Base-by-base conservation (phyloP, 345 rosid genomes). In the Pelargonium nanum region DNA sequence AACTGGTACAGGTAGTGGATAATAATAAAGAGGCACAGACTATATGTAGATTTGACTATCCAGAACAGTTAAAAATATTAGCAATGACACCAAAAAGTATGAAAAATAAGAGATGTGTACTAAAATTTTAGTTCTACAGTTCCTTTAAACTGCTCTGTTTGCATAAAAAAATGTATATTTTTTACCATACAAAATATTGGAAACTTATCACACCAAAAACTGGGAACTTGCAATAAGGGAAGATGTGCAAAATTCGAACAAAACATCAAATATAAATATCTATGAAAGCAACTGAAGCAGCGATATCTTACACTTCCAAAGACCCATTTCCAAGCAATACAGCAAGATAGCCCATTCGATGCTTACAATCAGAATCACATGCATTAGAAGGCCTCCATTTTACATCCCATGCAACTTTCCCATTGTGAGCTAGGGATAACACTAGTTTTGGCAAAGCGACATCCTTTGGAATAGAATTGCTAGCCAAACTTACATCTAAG, bases 401-500 rank as follows among this genome's bases (percentile, higher is more conserved):
- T 55, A 87, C 83, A 68, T 93, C 97, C 96, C 96, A 89, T 22
- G 74, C 92, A 70, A 87, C 94, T 80, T 89, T 87, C 72, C 92
- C 99, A 69, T 83, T 79, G 72, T 89, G 97, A 64, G 96, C 90
- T 24, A 93, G 75, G 79, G 96, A 93, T 56, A 89, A 67, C 32
- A 87, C 78, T 66, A 82, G 72, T 72, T 87, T 84, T 62, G 97
- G 97, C 56, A 90, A 75, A 58, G 80, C 73, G 45, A 78, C 65
- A 64, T 83, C 81, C 70, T 66, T 73, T 5, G 80, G 74, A 57
- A 83, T 53, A 56, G 72, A 63, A 71, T 61, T 54, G 52, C 75
- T 64, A 50, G 64, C 53, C 17, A 60, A 51, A 58, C 63, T 60
- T 21, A 28, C 56, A 32, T 50, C 73, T 26, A 63, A 60, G 4